Conservation (phyloP, 2,329 filamentous ascomycete genomes). For the Colletotrichum euphorbiae region DNA sequence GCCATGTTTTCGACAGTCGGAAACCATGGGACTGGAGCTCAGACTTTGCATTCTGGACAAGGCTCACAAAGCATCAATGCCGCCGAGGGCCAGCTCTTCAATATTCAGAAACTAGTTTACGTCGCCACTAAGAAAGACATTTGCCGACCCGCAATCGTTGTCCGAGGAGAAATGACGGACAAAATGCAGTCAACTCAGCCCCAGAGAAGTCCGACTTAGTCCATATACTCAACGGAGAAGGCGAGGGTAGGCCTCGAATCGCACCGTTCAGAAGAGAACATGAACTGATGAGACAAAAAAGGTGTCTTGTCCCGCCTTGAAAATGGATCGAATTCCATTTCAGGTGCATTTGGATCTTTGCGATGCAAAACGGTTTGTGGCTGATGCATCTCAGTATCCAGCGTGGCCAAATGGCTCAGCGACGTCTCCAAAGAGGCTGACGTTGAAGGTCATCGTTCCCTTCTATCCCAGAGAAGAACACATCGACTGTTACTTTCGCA, state of each 20-base stretch:
- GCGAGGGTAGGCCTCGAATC: no score
- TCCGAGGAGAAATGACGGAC: neutral
- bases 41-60: constrained; percentile 3
- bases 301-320: no score
- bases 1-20: neutral
- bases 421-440: neutral
- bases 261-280: no score
- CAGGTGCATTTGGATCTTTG: no score
- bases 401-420: neutral
- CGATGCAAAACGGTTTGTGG: no score
- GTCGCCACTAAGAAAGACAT: neutral
- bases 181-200: neutral
- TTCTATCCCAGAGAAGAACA: neutral
- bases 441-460: neutral
- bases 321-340: no score
- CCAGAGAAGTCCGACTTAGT: neutral
- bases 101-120: neutral
- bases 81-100: neutral
- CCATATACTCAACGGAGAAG: neutral
- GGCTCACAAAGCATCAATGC: neutral
- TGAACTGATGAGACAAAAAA: no score
- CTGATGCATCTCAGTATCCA: neutral
- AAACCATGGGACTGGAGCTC: neutral
- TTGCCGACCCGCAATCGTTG: neutral
- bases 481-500: neutral